Conservation (phyloP, 2,329 filamentous ascomycete genomes). For the Fusarium scirpi region DNA sequence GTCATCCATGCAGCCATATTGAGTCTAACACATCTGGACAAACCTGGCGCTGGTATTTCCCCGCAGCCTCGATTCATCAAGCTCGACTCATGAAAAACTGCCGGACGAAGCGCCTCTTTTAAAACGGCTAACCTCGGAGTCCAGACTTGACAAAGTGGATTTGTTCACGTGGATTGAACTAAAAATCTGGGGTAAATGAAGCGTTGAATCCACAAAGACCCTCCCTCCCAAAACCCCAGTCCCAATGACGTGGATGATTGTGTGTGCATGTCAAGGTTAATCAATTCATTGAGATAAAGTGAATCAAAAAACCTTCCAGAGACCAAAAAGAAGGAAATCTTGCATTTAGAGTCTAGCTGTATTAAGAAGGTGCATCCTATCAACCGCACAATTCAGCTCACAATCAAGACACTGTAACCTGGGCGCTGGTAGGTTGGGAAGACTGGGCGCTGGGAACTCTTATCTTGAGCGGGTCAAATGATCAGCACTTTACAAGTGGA, state of each 20-base stretch:
- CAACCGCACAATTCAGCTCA: neutral
- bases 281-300: neutral
- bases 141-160: neutral
- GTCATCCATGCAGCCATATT: no score
- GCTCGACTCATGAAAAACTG: neutral
- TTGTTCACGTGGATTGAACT: neutral
- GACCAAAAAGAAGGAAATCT: slow-evolving; percentile 1
- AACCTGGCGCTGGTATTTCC: neutral
- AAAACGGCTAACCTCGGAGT: neutral
- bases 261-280: neutral
- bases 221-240: neutral
- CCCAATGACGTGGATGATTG: neutral
- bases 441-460: neutral
- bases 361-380: slow-evolving; percentile 2
- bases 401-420: no score
- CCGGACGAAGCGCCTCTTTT: neutral
- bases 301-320: slow-evolving; percentile 6
- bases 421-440: no score
- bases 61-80: neutral
- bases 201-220: neutral
- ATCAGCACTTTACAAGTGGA: neutral
- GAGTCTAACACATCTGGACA: no score
- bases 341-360: neutral
- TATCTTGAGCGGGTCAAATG: slow-evolving; percentile 1
- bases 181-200: slow-evolving; percentile 2